A percentile compares a stretch with the other conserved stretches of the same genome.
phyloP scores from a whole-genome alignment of 1,139 yeast genomes.

The Kodamaea sp. region DNA sequence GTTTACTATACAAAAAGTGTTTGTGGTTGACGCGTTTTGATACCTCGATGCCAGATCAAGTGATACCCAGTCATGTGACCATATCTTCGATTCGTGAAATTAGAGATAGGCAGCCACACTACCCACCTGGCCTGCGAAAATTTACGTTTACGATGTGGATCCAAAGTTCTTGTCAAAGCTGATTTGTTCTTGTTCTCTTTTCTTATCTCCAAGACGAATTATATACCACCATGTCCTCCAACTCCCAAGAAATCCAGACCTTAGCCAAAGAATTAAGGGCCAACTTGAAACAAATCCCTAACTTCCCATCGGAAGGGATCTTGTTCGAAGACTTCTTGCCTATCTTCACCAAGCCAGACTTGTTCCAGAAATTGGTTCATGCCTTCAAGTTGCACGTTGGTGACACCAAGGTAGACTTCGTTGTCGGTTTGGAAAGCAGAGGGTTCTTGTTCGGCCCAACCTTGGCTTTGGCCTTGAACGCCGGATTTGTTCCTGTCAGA shows the following conservation, averaged over 20 bases:
- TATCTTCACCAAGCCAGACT: conserved; percentile 76
- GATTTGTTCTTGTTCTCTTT: too few species aligned
- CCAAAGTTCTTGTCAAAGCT: too few species aligned
- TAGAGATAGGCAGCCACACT: background rate
- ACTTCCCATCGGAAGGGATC: conserved; percentile 92
- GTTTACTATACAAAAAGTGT: too few species aligned
- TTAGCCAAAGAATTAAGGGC: conserved; percentile 63
- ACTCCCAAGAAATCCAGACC: conserved; percentile 31
- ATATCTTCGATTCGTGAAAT: too few species aligned
- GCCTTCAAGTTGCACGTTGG: conserved; percentile 80
- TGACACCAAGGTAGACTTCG: conserved; percentile 72
- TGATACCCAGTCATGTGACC: too few species aligned
- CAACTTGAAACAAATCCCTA: conserved; percentile 79
- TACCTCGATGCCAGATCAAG: too few species aligned
- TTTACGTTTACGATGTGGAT: too few species aligned
- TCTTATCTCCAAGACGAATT: too few species aligned
- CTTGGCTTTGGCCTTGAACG: conserved; percentile 82
- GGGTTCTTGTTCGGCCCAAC: conserved; percentile 97
- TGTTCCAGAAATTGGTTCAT: conserved; percentile 76
- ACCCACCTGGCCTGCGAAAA: background rate
- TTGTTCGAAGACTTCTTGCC: conserved; percentile 95
- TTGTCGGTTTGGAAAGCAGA: conserved; percentile 94
- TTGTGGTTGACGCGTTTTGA: too few species aligned
- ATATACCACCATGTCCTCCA: conserved; percentile 4
- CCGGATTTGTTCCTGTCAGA: conserved; percentile 93